Evolutionary conservation across 2,329 filamentous ascomycete species (phyloP).

Genomic region (Endothia cerciana): DNA sequence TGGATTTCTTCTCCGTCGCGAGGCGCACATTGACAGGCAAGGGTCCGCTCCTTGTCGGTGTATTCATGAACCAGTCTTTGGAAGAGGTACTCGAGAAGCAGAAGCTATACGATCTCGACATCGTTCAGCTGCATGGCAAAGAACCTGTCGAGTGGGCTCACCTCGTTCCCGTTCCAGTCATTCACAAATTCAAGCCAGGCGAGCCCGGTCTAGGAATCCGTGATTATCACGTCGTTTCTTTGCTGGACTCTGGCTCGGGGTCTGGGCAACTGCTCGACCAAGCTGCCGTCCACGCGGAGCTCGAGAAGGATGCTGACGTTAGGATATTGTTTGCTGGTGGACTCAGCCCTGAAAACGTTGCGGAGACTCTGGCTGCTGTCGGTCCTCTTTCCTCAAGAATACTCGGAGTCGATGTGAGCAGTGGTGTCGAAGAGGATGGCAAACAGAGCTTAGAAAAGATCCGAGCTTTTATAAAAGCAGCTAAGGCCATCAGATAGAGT

Average conservation of each 20-base stretch:
- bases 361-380: constrained; percentile 64
- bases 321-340: constrained; percentile 85
- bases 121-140: constrained; percentile 90
- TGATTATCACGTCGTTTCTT: constrained; percentile 80
- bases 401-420: constrained; percentile 88
- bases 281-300: constrained; percentile 65
- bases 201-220: constrained; percentile 72
- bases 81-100: constrained; percentile 81
- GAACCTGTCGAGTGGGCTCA: constrained; percentile 92
- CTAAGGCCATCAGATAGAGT: constrained; percentile 61
- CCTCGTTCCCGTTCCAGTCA: constrained; percentile 88
- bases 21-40: constrained; percentile 49
- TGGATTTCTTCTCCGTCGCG: constrained; percentile 67
- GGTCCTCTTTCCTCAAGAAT: constrained; percentile 66
- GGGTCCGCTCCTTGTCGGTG: constrained; percentile 81
- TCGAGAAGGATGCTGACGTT: constrained; percentile 72
- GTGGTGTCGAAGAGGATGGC: constrained; percentile 85
- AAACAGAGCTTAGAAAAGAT: constrained; percentile 84
- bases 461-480: constrained; percentile 74
- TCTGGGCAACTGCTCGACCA: constrained; percentile 80
- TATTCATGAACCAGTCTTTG: constrained; percentile 90
- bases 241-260: constrained; percentile 86
- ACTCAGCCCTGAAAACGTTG: constrained; percentile 78
- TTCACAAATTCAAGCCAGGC: constrained; percentile 80
- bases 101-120: constrained; percentile 74